Conservation (phyloP, 176 grass and related monocot species). For the Dendrocalamus sinicus region DNA sequence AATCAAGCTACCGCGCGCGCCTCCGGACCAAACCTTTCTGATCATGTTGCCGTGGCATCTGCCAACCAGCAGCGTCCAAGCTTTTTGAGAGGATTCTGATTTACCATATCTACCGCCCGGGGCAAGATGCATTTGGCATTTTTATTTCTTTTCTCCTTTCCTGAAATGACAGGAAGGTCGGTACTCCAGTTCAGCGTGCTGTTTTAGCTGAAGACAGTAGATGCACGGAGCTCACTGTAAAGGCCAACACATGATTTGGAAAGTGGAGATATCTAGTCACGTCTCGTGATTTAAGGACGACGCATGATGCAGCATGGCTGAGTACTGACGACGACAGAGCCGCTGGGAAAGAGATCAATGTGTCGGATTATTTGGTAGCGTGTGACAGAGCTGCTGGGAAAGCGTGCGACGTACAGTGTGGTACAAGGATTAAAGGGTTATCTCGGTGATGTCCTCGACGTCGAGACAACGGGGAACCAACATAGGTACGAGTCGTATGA, state of each 20-base stretch:
- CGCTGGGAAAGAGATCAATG: too few species aligned
- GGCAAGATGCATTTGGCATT: not conserved
- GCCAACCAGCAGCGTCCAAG: not conserved
- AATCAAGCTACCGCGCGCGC: not conserved
- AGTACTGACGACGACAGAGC: too few species aligned
- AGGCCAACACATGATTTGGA: not conserved
- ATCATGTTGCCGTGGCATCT: conserved; percentile 34
- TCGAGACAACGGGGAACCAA: too few species aligned
- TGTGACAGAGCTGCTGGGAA: too few species aligned
- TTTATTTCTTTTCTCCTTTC: not conserved
- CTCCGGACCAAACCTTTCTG: conserved; percentile 8
- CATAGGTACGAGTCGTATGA: too few species aligned
- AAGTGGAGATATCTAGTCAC: not conserved
- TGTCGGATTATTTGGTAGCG: too few species aligned
- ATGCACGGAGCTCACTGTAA: not conserved
- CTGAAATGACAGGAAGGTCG: not conserved
- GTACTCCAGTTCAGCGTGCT: too few species aligned
- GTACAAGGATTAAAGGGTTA: too few species aligned
- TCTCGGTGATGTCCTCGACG: too few species aligned
- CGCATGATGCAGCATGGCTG: too few species aligned
- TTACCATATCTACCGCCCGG: conserved; percentile 23
- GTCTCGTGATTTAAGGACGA: too few species aligned
- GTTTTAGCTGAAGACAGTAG: not conserved
- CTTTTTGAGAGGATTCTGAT: conserved; percentile 34
- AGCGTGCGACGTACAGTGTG: too few species aligned